A percentile compares a stretch with the other conserved stretches of the same genome.
Evolutionary conservation across 176 grass and related monocot genomes (phyloP).

Genomic region (Bromus sterilis): DNA sequence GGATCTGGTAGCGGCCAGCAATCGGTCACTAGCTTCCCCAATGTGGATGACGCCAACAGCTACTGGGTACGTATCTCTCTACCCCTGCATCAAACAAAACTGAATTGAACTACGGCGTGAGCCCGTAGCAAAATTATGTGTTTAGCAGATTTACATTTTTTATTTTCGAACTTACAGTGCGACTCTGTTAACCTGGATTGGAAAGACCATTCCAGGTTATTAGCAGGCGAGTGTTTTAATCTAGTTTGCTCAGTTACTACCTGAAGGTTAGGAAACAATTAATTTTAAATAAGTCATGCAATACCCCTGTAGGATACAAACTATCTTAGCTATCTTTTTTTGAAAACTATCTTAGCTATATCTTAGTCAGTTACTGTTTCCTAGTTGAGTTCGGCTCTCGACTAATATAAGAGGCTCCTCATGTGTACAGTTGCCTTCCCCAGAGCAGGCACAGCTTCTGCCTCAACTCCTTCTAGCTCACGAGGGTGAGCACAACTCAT

Average conservation of each 20-base stretch:
- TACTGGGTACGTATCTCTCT: slow-evolving; percentile 53
- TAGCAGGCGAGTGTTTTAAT: neutral
- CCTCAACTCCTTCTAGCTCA: neutral
- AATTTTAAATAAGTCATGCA: neutral
- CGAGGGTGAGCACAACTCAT: neutral
- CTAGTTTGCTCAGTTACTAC: neutral
- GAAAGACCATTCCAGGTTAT: neutral
- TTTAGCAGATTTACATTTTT: neutral
- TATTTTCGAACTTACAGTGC: neutral
- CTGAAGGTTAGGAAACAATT: neutral
- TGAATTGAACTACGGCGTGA: neutral
- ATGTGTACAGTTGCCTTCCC: neutral
- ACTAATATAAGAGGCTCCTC: neutral
- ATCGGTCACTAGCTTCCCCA: slow-evolving; percentile 71
- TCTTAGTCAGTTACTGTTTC: neutral
- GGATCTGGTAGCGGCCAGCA: slow-evolving; percentile 85
- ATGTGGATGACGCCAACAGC: slow-evolving; percentile 75
- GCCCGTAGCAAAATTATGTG: neutral
- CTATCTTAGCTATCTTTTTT: too few relatives aligned
- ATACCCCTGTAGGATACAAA: neutral
- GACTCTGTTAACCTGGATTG: neutral
- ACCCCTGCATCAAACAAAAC: neutral
- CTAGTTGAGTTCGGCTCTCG: neutral
- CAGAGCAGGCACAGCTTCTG: neutral
- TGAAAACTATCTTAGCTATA: too few relatives aligned